Evolutionary conservation across 352 stramenopile species (phyloP), one percentile per base, ranked within the genome.

Genomic region (Phytopythium kandeliae): DNA sequence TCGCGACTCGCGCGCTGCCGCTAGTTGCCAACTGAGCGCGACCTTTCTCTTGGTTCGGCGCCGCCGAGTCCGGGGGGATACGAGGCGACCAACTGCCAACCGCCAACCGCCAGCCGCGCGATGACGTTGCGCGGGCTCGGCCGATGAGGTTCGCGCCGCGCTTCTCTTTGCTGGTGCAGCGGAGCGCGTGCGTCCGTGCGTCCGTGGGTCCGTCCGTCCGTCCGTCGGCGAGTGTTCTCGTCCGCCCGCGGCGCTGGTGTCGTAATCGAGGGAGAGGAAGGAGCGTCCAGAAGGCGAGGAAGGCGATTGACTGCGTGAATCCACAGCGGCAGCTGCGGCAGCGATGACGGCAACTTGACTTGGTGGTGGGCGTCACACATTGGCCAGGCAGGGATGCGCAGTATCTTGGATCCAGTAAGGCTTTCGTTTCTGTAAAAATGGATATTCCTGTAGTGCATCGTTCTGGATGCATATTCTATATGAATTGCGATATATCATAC

Each of bases 311-410:
- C 4, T 13, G 16, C 22, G 21, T 44, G 37, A 28, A 44, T 44
- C 37, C 37, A 44, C 37, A 6, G 36, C 36, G 10, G 37, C 37
- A 44, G 37, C 37, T 44, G 37, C 37, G 37, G 11, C 9, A n/a
- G 37, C 22, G 37, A 44, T 44, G 37, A 44, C 37, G 37, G 37
- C 37, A 44, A 17, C 35, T 40, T 40, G 35, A 22, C 35, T 17
- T 17, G 6, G 36, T 25, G 36, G 35, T n/a, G 35, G 21, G 35
- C 17, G 35, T 40, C 35, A 40, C 35, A 31, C 28, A 31, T n/a
- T n/a, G n/a, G n/a, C n/a, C n/a, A n/a, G n/a, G n/a, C n/a, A n/a
- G n/a, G n/a, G n/a, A n/a, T n/a, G n/a, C n/a, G n/a, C n/a, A n/a
- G n/a, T n/a, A n/a, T n/a, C n/a, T n/a, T n/a, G n/a, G n/a, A n/a